phyloP scores from a whole-genome alignment of 352 stramenopile species.

The Globisporangium mamillatum region DNA sequence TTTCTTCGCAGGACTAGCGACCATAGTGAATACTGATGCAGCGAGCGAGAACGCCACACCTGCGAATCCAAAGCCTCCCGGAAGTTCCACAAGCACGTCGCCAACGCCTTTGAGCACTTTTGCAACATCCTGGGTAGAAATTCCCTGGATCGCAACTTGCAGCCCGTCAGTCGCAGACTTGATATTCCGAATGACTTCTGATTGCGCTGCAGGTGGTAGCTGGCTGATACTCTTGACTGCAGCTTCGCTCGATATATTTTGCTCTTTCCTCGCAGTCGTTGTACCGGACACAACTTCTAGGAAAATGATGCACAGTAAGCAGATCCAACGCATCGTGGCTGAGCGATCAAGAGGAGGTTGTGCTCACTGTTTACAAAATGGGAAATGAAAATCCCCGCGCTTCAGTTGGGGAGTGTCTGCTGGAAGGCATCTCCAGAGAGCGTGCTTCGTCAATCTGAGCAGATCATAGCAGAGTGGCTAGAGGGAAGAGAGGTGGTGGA shows the following conservation, averaged over 20 bases:
- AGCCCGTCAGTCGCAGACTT: slow-evolving; percentile 44
- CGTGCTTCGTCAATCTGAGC: not conserved
- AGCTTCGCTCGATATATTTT: slow-evolving; percentile 1
- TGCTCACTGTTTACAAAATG: not conserved
- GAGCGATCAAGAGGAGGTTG: not conserved
- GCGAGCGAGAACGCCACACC: slow-evolving; percentile 46
- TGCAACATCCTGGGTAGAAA: slow-evolving; percentile 25
- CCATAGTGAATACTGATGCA: slow-evolving; percentile 30
- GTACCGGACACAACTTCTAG: not conserved
- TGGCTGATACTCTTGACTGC: slow-evolving; percentile 29
- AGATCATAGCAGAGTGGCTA: not conserved
- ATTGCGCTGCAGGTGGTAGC: slow-evolving; percentile 2
- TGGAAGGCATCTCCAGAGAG: not conserved
- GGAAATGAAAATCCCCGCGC: not conserved
- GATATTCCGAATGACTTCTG: slow-evolving; percentile 26
- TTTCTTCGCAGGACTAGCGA: slow-evolving; percentile 3
- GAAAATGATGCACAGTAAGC: not conserved
- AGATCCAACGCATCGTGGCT: slow-evolving; percentile 10
- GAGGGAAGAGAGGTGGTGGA: not conserved
- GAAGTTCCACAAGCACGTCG: slow-evolving; percentile 32
- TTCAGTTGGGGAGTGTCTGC: not conserved
- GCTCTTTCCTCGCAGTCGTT: not conserved
- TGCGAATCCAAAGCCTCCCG: slow-evolving; percentile 31
- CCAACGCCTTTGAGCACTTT: slow-evolving; percentile 40
- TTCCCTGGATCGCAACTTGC: slow-evolving; percentile 34